Evolutionary conservation across 2,329 filamentous ascomycete species (phyloP).

Genomic region (Drechslerella stenobrocha): DNA sequence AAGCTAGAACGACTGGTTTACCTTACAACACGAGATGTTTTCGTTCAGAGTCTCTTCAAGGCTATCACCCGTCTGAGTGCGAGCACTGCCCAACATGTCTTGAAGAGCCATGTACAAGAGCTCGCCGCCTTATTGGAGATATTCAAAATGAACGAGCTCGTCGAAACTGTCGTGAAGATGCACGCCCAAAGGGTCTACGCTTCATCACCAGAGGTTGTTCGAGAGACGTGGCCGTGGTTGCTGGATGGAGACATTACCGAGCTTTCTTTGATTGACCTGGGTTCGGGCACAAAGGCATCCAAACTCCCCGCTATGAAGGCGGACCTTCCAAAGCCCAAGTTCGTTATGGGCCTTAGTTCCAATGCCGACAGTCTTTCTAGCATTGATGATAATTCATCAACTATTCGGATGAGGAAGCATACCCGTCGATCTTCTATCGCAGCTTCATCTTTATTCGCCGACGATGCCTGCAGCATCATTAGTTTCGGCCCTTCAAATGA

Average conservation of each 20-base stretch:
- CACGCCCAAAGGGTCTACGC: conserved; percentile 19
- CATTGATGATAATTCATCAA: background rate
- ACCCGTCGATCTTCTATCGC: background rate
- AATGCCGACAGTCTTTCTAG: background rate
- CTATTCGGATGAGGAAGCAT: background rate
- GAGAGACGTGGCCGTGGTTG: conserved; percentile 29
- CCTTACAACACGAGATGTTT: conserved; percentile 10
- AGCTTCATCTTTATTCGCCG: conserved; percentile 2
- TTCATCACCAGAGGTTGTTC: conserved; percentile 5
- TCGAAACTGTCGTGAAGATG: conserved; percentile 11
- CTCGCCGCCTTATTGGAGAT: background rate
- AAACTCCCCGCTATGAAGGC: background rate
- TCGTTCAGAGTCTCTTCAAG: conserved; percentile 21
- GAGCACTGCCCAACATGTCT: conserved; percentile 10
- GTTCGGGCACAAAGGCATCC: background rate
- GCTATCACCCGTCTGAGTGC: conserved; percentile 6
- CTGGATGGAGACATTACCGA: conserved; percentile 11
- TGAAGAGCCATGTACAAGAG: conserved; percentile 20
- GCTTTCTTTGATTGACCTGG: background rate
- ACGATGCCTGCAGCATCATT: conserved; percentile 9
- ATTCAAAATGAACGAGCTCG: conserved; percentile 23
- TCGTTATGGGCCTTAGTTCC: background rate
- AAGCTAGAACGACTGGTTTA: conserved; percentile 28
- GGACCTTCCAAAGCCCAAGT: background rate
- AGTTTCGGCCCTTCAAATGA: conserved; percentile 18